Evolutionary conservation across 1,139 yeast genomes (phyloP).

Genomic region (Taiozyma sp.): DNA sequence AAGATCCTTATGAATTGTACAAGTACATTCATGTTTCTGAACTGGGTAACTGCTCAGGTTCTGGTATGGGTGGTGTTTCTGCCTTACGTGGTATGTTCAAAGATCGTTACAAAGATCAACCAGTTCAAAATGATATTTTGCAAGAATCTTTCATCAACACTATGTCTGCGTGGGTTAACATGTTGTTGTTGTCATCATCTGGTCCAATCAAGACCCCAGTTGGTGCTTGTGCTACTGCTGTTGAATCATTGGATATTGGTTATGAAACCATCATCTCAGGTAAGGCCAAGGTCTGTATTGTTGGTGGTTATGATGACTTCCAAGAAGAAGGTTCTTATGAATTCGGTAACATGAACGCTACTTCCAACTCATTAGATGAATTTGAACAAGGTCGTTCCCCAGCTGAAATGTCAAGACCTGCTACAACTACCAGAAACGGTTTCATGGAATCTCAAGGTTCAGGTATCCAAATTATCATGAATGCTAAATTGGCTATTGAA

Average conservation of each 20-base stretch:
- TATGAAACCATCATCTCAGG: slow-evolving; percentile 88
- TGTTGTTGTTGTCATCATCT: slow-evolving; percentile 94
- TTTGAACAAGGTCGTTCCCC: slow-evolving; percentile 97
- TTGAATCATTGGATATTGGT: slow-evolving; percentile 96
- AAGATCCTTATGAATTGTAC: slow-evolving; percentile 98
- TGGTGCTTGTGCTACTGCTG: slow-evolving; percentile 99
- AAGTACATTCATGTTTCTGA: slow-evolving; percentile 97
- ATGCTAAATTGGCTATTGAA: slow-evolving; percentile 84
- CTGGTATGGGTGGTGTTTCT: slow-evolving; percentile 99
- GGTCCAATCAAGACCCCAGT: slow-evolving; percentile 99
- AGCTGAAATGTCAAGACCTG: slow-evolving; percentile 96
- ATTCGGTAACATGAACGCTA: slow-evolving; percentile 98
- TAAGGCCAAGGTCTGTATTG: slow-evolving; percentile 92
- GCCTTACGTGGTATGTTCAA: slow-evolving; percentile 97
- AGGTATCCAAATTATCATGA: slow-evolving; percentile 96
- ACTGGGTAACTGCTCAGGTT: slow-evolving; percentile 98
- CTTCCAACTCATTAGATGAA: slow-evolving; percentile 84
- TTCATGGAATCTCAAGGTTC: slow-evolving; percentile 99
- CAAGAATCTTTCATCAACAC: slow-evolving; percentile 99
- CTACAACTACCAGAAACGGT: slow-evolving; percentile 93
- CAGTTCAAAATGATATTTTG: slow-evolving; percentile 92
- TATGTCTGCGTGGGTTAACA: slow-evolving; percentile 99
- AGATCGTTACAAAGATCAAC: slow-evolving; percentile 86
- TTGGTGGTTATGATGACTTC: slow-evolving; percentile 99
- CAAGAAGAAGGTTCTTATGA: slow-evolving; percentile 98